phyloP scores from a whole-genome alignment of 805 yeast genomes.

The Cyberlindnera euphorbiiphila region DNA sequence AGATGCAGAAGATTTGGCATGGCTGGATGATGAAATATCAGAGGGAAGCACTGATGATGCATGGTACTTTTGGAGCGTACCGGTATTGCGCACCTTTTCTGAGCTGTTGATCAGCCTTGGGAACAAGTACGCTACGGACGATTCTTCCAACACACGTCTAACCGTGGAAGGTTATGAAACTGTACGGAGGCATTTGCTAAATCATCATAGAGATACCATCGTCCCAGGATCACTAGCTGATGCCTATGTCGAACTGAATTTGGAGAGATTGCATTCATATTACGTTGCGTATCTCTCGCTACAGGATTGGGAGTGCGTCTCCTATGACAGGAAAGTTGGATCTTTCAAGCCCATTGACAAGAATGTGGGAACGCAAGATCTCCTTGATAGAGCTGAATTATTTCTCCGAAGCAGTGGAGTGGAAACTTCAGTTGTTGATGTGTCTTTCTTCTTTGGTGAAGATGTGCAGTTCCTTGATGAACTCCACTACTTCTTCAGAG shows the following conservation, averaged over 20 bases:
- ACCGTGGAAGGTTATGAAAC: constrained; percentile 1
- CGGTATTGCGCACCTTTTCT: constrained; percentile 6
- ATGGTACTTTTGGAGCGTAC: constrained; percentile 5
- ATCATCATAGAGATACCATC: background rate
- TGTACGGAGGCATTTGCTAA: constrained; percentile 1
- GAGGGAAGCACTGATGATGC: background rate
- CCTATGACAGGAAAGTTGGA: background rate
- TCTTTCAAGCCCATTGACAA: background rate
- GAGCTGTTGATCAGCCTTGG: constrained; percentile 11
- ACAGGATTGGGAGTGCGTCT: constrained; percentile 4
- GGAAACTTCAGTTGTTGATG: background rate
- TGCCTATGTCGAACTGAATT: background rate
- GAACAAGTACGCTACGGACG: constrained; percentile 3
- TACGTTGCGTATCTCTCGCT: constrained; percentile 7
- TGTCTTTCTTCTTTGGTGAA: constrained; percentile 3
- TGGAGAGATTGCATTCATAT: constrained; percentile 2
- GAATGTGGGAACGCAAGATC: background rate
- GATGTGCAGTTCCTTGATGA: constrained; percentile 8
- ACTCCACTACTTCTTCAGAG: constrained; percentile 12
- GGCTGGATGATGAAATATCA: background rate
- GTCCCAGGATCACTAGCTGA: background rate
- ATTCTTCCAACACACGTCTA: background rate
- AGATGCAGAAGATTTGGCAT: background rate
- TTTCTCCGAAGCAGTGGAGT: constrained; percentile 3
- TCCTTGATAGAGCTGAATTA: background rate